Percentiles rank a stretch among this genome's conserved stretches.
These are phyloP conservation scores for Lathyrus aphaca DNA, from an alignment of 306 rosid genomes.

Conservation along the genomic window DNA sequence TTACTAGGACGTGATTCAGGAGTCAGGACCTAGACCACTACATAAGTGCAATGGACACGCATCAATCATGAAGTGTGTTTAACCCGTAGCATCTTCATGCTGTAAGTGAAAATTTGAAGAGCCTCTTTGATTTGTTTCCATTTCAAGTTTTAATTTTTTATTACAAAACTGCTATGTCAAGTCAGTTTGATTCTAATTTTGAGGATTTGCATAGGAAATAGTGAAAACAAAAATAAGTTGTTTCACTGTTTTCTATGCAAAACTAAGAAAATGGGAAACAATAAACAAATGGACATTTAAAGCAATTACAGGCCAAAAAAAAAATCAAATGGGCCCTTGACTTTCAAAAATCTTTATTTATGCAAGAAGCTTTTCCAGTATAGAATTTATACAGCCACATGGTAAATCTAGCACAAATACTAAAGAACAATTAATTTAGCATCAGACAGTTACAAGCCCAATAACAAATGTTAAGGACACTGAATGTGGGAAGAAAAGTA, in stretches of 20 bases:
- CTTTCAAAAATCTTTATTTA: background rate
- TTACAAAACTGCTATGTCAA: background rate
- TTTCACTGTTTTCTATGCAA: background rate
- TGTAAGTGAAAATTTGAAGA: background rate
- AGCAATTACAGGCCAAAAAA: background rate
- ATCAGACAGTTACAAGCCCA: slow-evolving; percentile 13
- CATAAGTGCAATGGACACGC: background rate
- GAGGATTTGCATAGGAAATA: background rate
- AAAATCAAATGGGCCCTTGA: slow-evolving; percentile 1
- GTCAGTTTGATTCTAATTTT: background rate
- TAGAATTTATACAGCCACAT: slow-evolving; percentile 13
- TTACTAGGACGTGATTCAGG: slow-evolving; percentile 10
- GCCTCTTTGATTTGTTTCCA: slow-evolving; percentile 11
- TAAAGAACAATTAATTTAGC: slow-evolving; percentile 26
- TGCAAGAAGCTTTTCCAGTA: background rate
- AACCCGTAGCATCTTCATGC: slow-evolving; percentile 2
- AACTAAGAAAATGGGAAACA: background rate
- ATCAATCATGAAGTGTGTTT: slow-evolving; percentile 17
- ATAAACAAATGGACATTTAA: background rate
- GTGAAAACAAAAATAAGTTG: background rate
- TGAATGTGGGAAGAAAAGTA: slow-evolving; percentile 5
- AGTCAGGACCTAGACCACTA: slow-evolving; percentile 27
- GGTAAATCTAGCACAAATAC: background rate
- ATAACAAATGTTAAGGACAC: slow-evolving; percentile 22
- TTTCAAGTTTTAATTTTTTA: background rate